Base-by-base conservation (phyloP, 1,284 basidiomycete species). In the Leccinum insolens region DNA sequence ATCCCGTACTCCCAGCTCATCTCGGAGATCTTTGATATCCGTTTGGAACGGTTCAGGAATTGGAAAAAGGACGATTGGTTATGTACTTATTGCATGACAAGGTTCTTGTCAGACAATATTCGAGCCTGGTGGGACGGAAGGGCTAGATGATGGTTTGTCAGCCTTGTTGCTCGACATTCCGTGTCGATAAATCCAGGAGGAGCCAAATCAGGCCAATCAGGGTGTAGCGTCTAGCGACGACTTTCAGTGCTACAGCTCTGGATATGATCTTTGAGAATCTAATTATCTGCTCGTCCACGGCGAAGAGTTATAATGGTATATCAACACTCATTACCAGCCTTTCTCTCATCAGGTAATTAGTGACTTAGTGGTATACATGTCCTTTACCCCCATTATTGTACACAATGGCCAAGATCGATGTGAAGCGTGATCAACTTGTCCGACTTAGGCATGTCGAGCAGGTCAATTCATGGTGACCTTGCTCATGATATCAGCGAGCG, bases 401-500 rank as follows among this genome's bases (percentile, higher is more conserved):
- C 34, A 37, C 34, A 66, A 63, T 58, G 63, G 58, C 52, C 49
- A 39, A 68, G 62, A 68, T 71, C 49, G 20, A 41, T 41, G 9
- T 34, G 58, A 46, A 60, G 57, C 61, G 39, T 34, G 25, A 34
- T 25, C 41, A 14, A 55, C 62, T 52, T 65, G 58, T 44, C 25
- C 22, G 31, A 34, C 31, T 34, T 34, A 34, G 31, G 31, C 31
- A 34, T 44, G 59, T 22, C 11, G 59, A 68, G 60, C 58, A 65
- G 63, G 64, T 80, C 66, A 81, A 64, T 68, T 74, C 67, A 91
- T 83, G 20, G 81, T 76, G 44, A 88, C 83, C 73, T 88, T 88
- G 78, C 80, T 82, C 76, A 92, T 75, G 65, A 88, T 76, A 70
- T 90, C 86, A n/a, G 86, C 86, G 41, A 91, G 85, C n/a, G 82